Percentiles rank a stretch among this genome's conserved stretches.
phyloP scores from a whole-genome alignment of 495 filamentous ascomycete species.

The Trichoderma erinaceum region DNA sequence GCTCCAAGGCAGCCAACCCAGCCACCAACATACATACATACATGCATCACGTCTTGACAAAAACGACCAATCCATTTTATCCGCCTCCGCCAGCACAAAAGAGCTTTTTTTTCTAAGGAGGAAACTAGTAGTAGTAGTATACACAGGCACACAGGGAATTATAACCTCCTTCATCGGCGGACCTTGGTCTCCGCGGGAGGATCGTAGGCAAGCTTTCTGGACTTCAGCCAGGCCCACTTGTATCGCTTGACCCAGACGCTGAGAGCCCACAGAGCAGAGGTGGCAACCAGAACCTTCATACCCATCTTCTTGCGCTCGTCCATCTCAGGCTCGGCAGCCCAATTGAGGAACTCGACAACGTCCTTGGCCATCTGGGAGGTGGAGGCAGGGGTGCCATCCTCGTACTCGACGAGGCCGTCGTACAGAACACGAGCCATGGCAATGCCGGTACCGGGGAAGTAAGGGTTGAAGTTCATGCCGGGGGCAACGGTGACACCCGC shows the following conservation, averaged over 20 bases:
- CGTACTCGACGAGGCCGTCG: slow-evolving; percentile 97
- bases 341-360: slow-evolving; percentile 97
- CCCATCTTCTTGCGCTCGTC: slow-evolving; percentile 99
- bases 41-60: neutral
- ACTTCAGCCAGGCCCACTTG: slow-evolving; percentile 96
- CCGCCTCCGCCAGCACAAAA: slow-evolving; percentile 16
- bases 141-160: slow-evolving; percentile 13
- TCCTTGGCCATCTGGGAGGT: slow-evolving; percentile 99
- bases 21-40: neutral
- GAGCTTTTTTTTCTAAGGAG: slow-evolving; percentile 17
- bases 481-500: slow-evolving; percentile 72
- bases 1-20: slow-evolving; percentile 10
- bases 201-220: slow-evolving; percentile 84
- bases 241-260: slow-evolving; percentile 99
- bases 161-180: slow-evolving; percentile 12
- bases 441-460: slow-evolving; percentile 98
- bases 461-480: slow-evolving; percentile 99
- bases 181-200: slow-evolving; percentile 48
- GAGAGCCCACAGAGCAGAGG: slow-evolving; percentile 70
- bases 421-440: slow-evolving; percentile 98
- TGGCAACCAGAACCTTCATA: slow-evolving; percentile 80
- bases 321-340: slow-evolving; percentile 98
- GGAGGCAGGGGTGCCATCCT: slow-evolving; percentile 89
- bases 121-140: slow-evolving; percentile 14
- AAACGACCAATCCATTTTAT: slow-evolving; percentile 16